Percentiles rank a stretch among this genome's conserved stretches.
Evolutionary conservation across 768 basidiomycete genomes (phyloP).

Genomic region (Termitomyces sp.): DNA sequence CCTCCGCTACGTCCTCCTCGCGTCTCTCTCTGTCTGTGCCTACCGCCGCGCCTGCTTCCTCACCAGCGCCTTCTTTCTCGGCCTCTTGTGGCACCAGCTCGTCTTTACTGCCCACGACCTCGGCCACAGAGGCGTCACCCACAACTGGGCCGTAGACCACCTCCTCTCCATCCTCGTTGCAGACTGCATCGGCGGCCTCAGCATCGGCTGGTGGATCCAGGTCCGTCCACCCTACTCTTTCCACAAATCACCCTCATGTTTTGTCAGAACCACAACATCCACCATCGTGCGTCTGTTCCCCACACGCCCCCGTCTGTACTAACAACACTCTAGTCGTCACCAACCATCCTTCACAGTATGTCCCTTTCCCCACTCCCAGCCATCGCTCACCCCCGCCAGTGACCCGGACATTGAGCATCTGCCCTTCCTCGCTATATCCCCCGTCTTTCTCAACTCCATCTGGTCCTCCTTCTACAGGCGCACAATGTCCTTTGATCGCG

Average conservation of each 20-base stretch:
- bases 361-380: not conserved
- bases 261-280: constrained; percentile 64
- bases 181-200: constrained; percentile 87
- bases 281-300: constrained; percentile 15
- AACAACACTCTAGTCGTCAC: constrained; percentile 67
- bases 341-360: constrained; percentile 95
- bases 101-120: constrained; percentile 92
- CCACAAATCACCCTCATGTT: constrained; percentile 9
- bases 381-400: constrained; percentile 29
- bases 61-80: constrained; percentile 76
- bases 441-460: constrained; percentile 78
- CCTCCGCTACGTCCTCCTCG: constrained; percentile 71
- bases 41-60: constrained; percentile 68
- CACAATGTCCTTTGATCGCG: constrained; percentile 72
- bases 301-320: constrained; percentile 10
- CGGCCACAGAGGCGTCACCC: constrained; percentile 92
- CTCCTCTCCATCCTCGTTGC: constrained; percentile 77
- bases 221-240: constrained; percentile 45
- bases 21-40: constrained; percentile 50
- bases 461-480: constrained; percentile 97
- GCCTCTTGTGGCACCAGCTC: constrained; percentile 93
- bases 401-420: constrained; percentile 86
- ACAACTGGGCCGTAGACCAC: constrained; percentile 79
- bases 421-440: constrained; percentile 93
- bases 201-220: constrained; percentile 97